Conservation (phyloP, 2,329 filamentous ascomycete genomes). For the Coniochaeta sp. region DNA sequence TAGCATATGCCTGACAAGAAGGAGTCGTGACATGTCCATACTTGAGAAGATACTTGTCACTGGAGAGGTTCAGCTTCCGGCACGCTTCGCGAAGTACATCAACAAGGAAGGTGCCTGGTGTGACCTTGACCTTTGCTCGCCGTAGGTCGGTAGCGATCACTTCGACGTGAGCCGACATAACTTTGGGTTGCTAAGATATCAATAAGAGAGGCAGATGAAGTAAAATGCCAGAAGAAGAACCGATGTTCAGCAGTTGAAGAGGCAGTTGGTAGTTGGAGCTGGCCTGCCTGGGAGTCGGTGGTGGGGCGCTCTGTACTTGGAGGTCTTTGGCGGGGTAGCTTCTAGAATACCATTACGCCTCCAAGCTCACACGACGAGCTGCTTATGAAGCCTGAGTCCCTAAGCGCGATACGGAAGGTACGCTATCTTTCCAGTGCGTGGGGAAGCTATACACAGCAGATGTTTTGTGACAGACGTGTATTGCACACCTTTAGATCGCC, state of each 20-base stretch:
- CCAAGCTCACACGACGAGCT: background rate
- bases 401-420: too few species aligned
- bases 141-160: conserved; percentile 77
- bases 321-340: conserved; percentile 1
- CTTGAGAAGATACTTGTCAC: conserved; percentile 76
- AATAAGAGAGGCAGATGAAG: background rate
- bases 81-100: conserved; percentile 87
- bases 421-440: too few species aligned
- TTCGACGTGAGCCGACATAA: conserved; percentile 82
- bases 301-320: background rate
- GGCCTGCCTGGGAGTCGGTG: background rate
- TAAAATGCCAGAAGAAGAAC: background rate
- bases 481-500: background rate
- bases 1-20: background rate
- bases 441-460: background rate
- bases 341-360: background rate
- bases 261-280: background rate
- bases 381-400: background rate
- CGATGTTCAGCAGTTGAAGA: background rate
- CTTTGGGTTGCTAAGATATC: background rate
- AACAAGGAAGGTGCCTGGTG: conserved; percentile 69
- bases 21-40: conserved; percentile 32
- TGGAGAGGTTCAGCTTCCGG: conserved; percentile 65
- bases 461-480: too few species aligned
- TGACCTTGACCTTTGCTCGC: conserved; percentile 75